Base-by-base conservation (phyloP, 208 protist genomes). In the Crithidia brevicula region DNA sequence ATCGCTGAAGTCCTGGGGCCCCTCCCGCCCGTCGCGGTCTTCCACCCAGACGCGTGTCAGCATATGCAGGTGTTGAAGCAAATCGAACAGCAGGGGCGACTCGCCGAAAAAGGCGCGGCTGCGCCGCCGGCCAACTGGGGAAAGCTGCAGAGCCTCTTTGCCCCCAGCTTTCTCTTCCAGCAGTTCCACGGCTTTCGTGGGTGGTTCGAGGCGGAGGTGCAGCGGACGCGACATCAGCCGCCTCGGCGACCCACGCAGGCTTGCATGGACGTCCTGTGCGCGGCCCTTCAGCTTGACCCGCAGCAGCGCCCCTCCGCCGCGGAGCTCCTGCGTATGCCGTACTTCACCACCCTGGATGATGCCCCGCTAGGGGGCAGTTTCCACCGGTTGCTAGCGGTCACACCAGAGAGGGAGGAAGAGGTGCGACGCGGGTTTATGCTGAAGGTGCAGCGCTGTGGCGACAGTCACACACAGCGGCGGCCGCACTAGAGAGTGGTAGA, bases 261-360 rank as follows among this genome's bases (percentile, higher is more conserved):
- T 7, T 93, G 85, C 56, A 60, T 91, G 25, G 88, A 94, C 59
- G 88, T 94, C 22, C 72, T 96, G n/a, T 67, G 49, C 3, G 79
- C 84, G 3, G 86, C 89, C 43, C 84, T 96, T 46, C 86, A 92
- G 65, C 71, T 91, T 11, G 83, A 93, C 66, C 84, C 86, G 31
- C 67, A 72, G 33, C 63, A 76, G 50, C 91, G 91, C 4, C 88
- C 91, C 36, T 87, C 85, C 30, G 88, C 88, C 27, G 83, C 74
- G 52, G 73, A 91, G 77, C 77, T 96, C 51, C 77, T 94, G 56
- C 62, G 87, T 22, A 90, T 92, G 79, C 83, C 87, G 4, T 93
- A 93, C 67, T 96, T 94, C 42, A 57, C 56, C 36, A 75, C 70
- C 18, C 28, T 75, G 28, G 70, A 75, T 25, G 70, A 75, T 23